Percentiles rank a stretch among this genome's conserved stretches.
Evolutionary conservation across 306 rosid species (phyloP).

Genomic region (Echinosophora koreensis): DNA sequence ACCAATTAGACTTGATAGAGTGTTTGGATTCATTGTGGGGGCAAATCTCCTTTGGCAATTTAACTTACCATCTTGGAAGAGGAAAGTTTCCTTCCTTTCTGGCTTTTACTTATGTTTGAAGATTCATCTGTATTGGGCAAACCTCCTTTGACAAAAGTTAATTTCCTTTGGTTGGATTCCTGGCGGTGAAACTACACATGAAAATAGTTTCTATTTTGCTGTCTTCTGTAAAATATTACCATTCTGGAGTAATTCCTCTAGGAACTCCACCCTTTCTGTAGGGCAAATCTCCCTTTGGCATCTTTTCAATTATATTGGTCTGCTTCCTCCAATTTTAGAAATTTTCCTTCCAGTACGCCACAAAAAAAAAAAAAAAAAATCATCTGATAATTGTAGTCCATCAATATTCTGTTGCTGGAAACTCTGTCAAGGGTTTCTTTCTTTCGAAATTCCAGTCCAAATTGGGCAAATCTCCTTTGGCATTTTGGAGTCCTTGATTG

Average conservation of each 20-base stretch:
- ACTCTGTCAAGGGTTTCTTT: constrained; percentile 52
- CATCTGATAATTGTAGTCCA: constrained; percentile 43
- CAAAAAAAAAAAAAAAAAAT: not conserved
- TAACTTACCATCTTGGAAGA: constrained; percentile 45
- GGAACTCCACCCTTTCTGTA: constrained; percentile 49
- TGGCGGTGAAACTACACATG: constrained; percentile 37
- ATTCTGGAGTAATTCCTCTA: constrained; percentile 38
- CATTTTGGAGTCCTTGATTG: constrained; percentile 68
- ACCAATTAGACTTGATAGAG: constrained; percentile 42
- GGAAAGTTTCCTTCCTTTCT: constrained; percentile 35
- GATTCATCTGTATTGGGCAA: constrained; percentile 63
- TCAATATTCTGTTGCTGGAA: constrained; percentile 51
- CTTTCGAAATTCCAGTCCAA: constrained; percentile 57
- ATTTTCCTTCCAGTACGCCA: constrained; percentile 1
- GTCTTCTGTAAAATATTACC: constrained; percentile 41
- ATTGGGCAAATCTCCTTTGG: constrained; percentile 98
- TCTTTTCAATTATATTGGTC: constrained; percentile 21
- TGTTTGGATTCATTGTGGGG: constrained; percentile 51
- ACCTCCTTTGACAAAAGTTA: constrained; percentile 86
- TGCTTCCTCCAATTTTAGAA: constrained; percentile 48
- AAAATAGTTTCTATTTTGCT: constrained; percentile 26
- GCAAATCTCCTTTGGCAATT: constrained; percentile 83
- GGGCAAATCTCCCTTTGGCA: constrained; percentile 75
- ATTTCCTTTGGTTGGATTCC: constrained; percentile 52
- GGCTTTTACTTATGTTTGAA: constrained; percentile 35